Percentiles rank a stretch among this genome's conserved stretches.
These are phyloP conservation scores for Aspergillus sparsus DNA, from an alignment of 495 filamentous ascomycete species.

Conservation along the genomic window DNA sequence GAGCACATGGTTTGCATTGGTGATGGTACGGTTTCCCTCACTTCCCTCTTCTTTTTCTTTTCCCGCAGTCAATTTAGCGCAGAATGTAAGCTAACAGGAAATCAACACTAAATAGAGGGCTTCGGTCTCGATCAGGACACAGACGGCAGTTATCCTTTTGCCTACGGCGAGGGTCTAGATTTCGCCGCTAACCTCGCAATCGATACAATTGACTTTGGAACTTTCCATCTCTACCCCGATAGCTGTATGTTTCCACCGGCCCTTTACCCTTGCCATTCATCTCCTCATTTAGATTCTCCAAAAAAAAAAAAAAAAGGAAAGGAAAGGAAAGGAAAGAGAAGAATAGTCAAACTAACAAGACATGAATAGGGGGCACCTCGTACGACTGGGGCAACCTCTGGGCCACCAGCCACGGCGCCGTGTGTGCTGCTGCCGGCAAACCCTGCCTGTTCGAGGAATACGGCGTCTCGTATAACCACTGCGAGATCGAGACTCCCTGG, in stretches of 20 bases:
- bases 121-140: constrained; percentile 42
- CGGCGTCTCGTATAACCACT: constrained; percentile 49
- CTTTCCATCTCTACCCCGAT: constrained; percentile 67
- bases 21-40: constrained; percentile 37
- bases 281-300: constrained; percentile 27
- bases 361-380: constrained; percentile 39
- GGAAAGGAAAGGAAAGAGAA: background rate
- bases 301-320: constrained; percentile 6
- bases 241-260: constrained; percentile 48
- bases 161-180: constrained; percentile 59
- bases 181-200: constrained; percentile 62
- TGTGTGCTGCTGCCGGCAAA: constrained; percentile 57
- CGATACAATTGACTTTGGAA: constrained; percentile 63
- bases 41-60: background rate
- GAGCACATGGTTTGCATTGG: constrained; percentile 68
- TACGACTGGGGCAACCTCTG: constrained; percentile 55
- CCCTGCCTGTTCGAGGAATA: constrained; percentile 74
- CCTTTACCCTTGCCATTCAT: constrained; percentile 13
- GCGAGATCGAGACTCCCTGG: constrained; percentile 55
- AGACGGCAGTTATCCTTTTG: constrained; percentile 61
- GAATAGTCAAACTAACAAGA: background rate
- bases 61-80: no score
- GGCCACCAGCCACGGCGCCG: constrained; percentile 61
- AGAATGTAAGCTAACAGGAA: background rate
- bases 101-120: constrained; percentile 26